Conservation (phyloP, 2,329 filamentous ascomycete genomes). For the Aureobasidium namibiae region DNA sequence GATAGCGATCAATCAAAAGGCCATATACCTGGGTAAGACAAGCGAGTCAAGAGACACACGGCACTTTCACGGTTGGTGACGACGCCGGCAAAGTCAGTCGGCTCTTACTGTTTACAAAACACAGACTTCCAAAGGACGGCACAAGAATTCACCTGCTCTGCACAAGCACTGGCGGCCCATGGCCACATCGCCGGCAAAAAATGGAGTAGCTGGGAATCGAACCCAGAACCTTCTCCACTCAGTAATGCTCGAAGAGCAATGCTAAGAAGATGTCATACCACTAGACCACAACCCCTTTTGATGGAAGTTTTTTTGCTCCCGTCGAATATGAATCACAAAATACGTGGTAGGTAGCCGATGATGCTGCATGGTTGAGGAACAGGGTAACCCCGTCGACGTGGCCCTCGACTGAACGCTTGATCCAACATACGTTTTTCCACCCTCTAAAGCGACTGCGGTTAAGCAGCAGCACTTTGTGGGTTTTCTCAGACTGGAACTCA, state of each 20-base stretch:
- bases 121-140: background rate
- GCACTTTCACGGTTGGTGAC: background rate
- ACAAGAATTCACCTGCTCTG: background rate
- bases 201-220: constrained; percentile 11
- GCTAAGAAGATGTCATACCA: constrained; percentile 12
- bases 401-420: no score
- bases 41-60: background rate
- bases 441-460: no score
- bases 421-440: no score
- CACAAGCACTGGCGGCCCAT: background rate
- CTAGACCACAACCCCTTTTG: constrained; percentile 9
- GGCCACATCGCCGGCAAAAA: background rate
- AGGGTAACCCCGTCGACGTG: no score
- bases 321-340: no score
- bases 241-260: constrained; percentile 3
- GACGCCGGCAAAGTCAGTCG: background rate
- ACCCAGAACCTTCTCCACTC: constrained; percentile 12
- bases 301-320: background rate
- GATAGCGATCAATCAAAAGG: background rate
- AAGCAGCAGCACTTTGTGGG: no score
- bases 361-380: no score
- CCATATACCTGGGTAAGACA: background rate
- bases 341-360: no score
- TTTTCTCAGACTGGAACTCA: no score
- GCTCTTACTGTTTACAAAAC: background rate